Base-by-base conservation (phyloP, 176 grass and related monocot genomes). In the Lolium multiflorum region DNA sequence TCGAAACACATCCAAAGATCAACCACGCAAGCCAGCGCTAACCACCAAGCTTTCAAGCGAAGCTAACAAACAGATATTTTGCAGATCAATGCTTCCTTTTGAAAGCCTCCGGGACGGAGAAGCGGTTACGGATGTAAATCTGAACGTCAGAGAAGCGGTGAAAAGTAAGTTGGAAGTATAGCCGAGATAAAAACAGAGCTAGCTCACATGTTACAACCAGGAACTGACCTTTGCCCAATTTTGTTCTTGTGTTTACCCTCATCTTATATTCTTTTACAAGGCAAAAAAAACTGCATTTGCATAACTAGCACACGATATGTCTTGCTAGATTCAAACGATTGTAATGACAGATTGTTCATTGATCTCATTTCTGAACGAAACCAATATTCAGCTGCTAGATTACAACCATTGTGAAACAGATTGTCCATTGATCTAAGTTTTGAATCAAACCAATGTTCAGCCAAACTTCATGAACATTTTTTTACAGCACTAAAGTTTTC, bases 121-220 rank as follows among this genome's bases (percentile, higher is more conserved):
- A 43, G 41, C 6, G 41, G 41, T 43, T 43, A 43, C 41, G 41
- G 6, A 43, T 43, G 41, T 43, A 43, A 43, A 43, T 43, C 41
- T 43, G 41, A 43, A 43, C 41, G 94, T 96, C 69, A 94, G 97
- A 76, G 97, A 99, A 88, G 76, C 58, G 58, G 97, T 93, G 81
- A 88, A 96, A 82, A 90, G 76, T 81, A 99, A 99, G 91, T 37
- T 99, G 81, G 88, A 92, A 26, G 90, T 96, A 20, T 89, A 92
- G 26, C 88, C 96, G 86, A 91, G 97, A 90, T 94, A 1, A 86
- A 85, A 85, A 83, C 11, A 10, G 37, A 84, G 74, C 63, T 73
- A 69, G 28, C 52, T 70, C 1, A 24, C 13, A 12, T 54, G 61
- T 69, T 63, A 28, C 26, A 60, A 89, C 50, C n/a, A 76, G 25